These are phyloP conservation scores for Gaeumannomyces tritici DNA, from an alignment of 2,329 filamentous ascomycete species.

Conservation along the genomic window DNA sequence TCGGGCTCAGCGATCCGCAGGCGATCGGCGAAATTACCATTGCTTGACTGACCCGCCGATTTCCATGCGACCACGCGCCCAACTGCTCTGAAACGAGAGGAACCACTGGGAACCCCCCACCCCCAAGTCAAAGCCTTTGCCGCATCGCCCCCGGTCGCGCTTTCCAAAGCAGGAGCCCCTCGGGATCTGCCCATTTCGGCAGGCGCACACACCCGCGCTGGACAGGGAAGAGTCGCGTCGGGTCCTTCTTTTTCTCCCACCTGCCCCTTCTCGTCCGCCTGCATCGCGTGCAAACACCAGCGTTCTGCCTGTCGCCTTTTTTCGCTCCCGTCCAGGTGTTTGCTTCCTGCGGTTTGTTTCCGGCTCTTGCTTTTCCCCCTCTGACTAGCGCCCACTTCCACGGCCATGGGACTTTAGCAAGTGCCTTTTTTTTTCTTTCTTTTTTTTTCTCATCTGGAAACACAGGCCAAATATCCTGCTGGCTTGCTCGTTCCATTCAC, in stretches of 20 bases:
- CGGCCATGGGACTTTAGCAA: neutral
- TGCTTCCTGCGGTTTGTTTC: neutral
- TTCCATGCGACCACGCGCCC: neutral
- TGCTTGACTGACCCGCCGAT: neutral
- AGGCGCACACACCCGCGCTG: neutral
- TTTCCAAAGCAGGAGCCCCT: neutral
- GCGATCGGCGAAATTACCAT: neutral
- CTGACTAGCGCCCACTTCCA: neutral
- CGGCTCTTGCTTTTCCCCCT: neutral
- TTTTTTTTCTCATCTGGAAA: neutral
- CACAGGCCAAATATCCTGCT: neutral
- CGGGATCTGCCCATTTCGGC: neutral
- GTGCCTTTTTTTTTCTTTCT: neutral
- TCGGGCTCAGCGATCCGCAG: neutral
- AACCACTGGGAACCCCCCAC: neutral
- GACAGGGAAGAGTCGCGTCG: neutral
- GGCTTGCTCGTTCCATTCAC: neutral
- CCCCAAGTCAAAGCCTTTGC: neutral
- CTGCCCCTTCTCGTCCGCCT: neutral
- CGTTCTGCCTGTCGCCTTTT: neutral
- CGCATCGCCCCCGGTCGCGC: neutral
- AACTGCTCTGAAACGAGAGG: neutral
- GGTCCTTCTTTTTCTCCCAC: neutral
- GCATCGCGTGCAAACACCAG: neutral
- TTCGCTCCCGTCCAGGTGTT: neutral